These are phyloP conservation scores for Pyracantha coccinea DNA, from an alignment of 331 rosid genomes.

Conservation along the genomic window DNA sequence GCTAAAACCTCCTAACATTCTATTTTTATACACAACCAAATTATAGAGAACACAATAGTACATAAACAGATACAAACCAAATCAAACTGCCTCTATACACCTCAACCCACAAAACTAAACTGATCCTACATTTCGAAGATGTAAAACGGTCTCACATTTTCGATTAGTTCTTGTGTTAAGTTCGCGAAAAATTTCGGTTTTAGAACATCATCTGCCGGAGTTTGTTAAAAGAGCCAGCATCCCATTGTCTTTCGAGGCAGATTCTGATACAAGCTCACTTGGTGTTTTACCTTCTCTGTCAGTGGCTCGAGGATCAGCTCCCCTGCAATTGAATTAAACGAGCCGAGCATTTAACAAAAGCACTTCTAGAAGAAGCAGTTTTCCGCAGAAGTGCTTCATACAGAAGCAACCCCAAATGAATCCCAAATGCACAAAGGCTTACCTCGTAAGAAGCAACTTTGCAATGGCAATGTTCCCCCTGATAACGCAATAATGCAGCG, in stretches of 20 bases:
- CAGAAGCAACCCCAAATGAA: no score
- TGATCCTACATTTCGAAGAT: background rate
- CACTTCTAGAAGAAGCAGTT: no score
- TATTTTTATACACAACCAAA: background rate
- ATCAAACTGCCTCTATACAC: background rate
- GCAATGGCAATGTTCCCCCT: constrained; percentile 34
- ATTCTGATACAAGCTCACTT: constrained; percentile 32
- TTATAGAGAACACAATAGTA: background rate
- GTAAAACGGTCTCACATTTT: background rate
- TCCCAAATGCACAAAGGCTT: background rate
- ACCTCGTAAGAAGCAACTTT: constrained; percentile 49
- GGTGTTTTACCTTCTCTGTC: constrained; percentile 60
- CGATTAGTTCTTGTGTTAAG: background rate
- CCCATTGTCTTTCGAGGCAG: constrained; percentile 22
- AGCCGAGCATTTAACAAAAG: no score
- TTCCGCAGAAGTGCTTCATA: no score
- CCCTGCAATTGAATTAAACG: constrained; percentile 26
- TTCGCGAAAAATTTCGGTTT: background rate
- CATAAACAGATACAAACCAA: background rate
- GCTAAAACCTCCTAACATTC: background rate
- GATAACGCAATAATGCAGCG: constrained; percentile 46
- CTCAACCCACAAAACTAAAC: background rate
- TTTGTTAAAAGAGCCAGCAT: constrained; percentile 24
- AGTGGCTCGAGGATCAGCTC: constrained; percentile 34
- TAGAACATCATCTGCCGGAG: constrained; percentile 21